Conservation (phyloP, 306 rosid genomes). For the Cucumis hystrix region DNA sequence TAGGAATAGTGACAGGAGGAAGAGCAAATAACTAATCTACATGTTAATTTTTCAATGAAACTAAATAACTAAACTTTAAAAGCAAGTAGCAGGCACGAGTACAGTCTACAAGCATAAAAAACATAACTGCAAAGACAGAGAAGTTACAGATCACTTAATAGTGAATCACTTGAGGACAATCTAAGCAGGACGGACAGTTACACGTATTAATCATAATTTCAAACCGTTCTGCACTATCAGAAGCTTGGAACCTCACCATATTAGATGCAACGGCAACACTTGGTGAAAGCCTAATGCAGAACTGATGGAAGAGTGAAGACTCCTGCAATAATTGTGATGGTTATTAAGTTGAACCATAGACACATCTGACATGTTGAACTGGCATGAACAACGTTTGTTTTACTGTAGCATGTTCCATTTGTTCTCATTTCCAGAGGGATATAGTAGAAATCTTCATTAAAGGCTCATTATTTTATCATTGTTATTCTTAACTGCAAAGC, state of each 20-base stretch:
- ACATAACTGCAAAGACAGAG: background rate
- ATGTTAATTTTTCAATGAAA: background rate
- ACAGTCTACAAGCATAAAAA: background rate
- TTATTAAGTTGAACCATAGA: slow-evolving; percentile 12
- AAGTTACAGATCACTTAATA: background rate
- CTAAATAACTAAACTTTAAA: background rate
- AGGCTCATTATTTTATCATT: background rate
- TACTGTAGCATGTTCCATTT: background rate
- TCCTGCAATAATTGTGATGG: slow-evolving; percentile 31
- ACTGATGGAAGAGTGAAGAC: slow-evolving; percentile 52
- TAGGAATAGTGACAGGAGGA: background rate
- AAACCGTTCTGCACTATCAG: slow-evolving; percentile 1
- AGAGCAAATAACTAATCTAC: background rate
- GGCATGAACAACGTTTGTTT: background rate
- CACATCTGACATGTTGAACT: background rate
- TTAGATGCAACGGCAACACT: slow-evolving; percentile 42
- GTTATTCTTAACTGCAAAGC: background rate
- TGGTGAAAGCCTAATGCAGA: slow-evolving; percentile 67
- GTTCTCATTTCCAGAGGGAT: background rate
- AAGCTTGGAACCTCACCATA: slow-evolving; percentile 42
- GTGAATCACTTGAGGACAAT: background rate
- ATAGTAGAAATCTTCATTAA: background rate
- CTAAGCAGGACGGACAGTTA: background rate
- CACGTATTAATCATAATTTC: background rate
- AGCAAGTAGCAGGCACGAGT: background rate